Conservation (phyloP, 192 early-diverging fungal species). For the Coemansia sp. region DNA sequence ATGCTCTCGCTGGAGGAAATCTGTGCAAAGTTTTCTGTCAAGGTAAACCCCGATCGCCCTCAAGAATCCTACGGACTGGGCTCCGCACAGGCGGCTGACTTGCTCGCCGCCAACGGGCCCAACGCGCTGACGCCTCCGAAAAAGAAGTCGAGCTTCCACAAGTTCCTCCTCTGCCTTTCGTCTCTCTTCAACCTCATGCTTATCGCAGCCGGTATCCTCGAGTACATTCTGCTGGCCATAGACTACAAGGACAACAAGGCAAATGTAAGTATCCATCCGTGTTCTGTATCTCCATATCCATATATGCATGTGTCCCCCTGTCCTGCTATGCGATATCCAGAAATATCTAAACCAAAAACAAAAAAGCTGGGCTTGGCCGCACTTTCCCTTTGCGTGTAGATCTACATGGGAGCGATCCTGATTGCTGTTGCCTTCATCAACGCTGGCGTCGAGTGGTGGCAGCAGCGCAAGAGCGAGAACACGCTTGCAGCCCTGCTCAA, state of each 20-base stretch:
- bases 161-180: constrained; percentile 72
- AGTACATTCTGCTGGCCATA: constrained; percentile 79
- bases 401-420: constrained; percentile 87
- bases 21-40: constrained; percentile 48
- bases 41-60: constrained; percentile 62
- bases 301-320: not conserved
- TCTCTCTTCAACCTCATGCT: constrained; percentile 90
- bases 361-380: too few relatives aligned
- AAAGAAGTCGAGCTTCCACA: constrained; percentile 70
- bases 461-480: constrained; percentile 85
- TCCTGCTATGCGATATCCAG: not conserved
- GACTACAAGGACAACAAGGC: constrained; percentile 72
- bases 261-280: constrained; percentile 57
- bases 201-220: constrained; percentile 75
- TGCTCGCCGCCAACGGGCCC: constrained; percentile 72
- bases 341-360: not conserved
- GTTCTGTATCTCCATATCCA: not conserved
- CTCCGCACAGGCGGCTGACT: constrained; percentile 59
- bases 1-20: constrained; percentile 60
- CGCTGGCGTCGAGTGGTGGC: constrained; percentile 90
- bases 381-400: constrained; percentile 41
- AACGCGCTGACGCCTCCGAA: constrained; percentile 89
- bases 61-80: constrained; percentile 70
- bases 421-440: constrained; percentile 88
- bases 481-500: constrained; percentile 89